phyloP scores from a whole-genome alignment of 2,329 filamentous ascomycete genomes.

The Graphium sp. region DNA sequence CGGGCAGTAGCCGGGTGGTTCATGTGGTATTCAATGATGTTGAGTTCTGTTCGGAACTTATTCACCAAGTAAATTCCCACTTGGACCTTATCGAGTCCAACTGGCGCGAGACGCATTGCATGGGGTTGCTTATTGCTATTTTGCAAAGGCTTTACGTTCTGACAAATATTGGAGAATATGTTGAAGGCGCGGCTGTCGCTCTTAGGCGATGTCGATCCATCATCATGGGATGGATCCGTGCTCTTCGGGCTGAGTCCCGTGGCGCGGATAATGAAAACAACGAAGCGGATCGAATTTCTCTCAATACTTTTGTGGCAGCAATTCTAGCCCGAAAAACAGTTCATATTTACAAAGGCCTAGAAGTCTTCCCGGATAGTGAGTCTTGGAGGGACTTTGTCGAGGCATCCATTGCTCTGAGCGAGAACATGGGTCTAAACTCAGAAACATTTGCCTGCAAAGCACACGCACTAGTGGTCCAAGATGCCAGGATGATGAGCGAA shows the following conservation, averaged over 20 bases:
- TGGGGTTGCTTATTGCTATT: constrained; percentile 39
- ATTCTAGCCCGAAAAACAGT: constrained; percentile 34
- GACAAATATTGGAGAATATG: no score
- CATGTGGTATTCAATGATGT: constrained; percentile 33
- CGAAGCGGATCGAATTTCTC: constrained; percentile 16
- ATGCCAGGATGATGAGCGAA: no score
- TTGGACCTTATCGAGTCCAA: constrained; percentile 30
- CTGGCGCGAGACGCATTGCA: constrained; percentile 40
- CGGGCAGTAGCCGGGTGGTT: constrained; percentile 17
- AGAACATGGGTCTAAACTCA: no score
- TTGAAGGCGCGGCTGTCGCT: not conserved
- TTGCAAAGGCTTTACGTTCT: constrained; percentile 19
- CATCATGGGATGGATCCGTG: constrained; percentile 29
- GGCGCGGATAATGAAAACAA: no score
- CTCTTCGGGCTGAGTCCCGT: constrained; percentile 26
- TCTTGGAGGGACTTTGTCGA: no score
- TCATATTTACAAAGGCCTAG: no score
- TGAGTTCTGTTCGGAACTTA: constrained; percentile 28
- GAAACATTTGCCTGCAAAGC: no score
- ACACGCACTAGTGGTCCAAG: no score
- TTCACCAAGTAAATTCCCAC: constrained; percentile 23
- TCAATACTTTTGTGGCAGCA: constrained; percentile 36
- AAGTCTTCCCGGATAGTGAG: no score
- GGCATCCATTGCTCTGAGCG: no score
- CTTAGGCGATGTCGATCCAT: constrained; percentile 9